phyloP scores from a whole-genome alignment of 306 rosid genomes.

The Luffa aegyptiaca region DNA sequence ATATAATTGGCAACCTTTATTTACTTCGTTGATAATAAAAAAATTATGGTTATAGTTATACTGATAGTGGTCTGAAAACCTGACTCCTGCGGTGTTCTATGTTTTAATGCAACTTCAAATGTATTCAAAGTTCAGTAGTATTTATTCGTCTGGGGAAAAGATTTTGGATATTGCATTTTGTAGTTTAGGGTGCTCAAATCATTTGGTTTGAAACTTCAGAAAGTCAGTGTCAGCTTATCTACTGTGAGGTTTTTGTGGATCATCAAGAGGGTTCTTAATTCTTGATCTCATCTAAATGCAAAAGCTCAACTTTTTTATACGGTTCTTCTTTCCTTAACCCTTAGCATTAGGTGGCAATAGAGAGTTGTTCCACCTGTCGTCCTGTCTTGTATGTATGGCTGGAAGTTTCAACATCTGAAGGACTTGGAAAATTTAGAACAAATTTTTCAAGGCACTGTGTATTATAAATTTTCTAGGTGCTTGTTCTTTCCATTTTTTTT shows the following conservation, averaged over 20 bases:
- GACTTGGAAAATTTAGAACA: neutral
- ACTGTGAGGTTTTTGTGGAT: neutral
- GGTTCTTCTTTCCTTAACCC: neutral
- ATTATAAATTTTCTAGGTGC: neutral
- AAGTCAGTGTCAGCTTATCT: neutral
- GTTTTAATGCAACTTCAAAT: neutral
- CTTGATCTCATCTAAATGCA: neutral
- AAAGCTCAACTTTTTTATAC: neutral
- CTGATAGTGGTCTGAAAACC: neutral
- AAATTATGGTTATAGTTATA: neutral
- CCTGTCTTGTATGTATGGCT: neutral
- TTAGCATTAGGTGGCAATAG: neutral
- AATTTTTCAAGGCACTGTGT: neutral
- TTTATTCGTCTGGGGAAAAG: neutral
- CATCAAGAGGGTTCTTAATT: neutral
- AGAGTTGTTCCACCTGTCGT: neutral
- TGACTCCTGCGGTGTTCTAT: neutral
- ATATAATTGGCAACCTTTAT: neutral
- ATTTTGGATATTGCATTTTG: neutral
- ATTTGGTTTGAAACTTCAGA: neutral
- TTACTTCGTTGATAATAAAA: neutral
- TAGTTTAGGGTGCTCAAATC: neutral
- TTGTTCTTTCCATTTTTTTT: neutral
- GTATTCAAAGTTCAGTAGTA: neutral
- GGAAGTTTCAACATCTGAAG: neutral